Conservation (phyloP, 2,329 filamentous ascomycete species). For the Xylariomycetidae sp. region DNA sequence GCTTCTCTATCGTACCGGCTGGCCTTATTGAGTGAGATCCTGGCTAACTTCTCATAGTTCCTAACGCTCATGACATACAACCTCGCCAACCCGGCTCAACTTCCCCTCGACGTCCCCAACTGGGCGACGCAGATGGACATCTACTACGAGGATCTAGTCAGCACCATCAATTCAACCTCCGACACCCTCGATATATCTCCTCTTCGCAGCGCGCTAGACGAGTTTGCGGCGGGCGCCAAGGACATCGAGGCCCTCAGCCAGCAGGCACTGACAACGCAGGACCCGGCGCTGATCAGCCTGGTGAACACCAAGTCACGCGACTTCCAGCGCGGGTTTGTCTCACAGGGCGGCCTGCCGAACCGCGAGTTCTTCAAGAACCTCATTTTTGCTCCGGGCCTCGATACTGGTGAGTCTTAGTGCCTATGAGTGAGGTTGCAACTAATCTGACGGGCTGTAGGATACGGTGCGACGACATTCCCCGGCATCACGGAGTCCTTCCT, state of each 20-base stretch:
- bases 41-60: constrained; percentile 23
- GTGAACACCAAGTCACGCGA: constrained; percentile 42
- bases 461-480: constrained; percentile 25
- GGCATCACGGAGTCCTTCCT: constrained; percentile 24
- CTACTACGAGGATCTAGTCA: constrained; percentile 32
- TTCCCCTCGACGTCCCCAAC: constrained; percentile 35
- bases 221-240: constrained; percentile 27
- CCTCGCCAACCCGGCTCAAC: constrained; percentile 30
- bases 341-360: constrained; percentile 39
- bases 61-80: constrained; percentile 33
- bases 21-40: too few species aligned
- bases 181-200: constrained; percentile 31
- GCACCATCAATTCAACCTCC: constrained; percentile 25
- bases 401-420: constrained; percentile 32
- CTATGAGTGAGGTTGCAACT: constrained; percentile 2
- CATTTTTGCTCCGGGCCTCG: constrained; percentile 40
- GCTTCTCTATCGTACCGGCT: too few species aligned
- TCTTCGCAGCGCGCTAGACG: constrained; percentile 32
- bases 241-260: constrained; percentile 28
- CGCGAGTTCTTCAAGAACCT: constrained; percentile 41
- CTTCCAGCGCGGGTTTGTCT: constrained; percentile 43
- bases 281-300: constrained; percentile 26
- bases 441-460: constrained; percentile 13
- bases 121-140: constrained; percentile 33
- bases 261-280: constrained; percentile 21